Evolutionary conservation across 2,329 filamentous ascomycete species (phyloP).

Genomic region (Dactylellina sp.): DNA sequence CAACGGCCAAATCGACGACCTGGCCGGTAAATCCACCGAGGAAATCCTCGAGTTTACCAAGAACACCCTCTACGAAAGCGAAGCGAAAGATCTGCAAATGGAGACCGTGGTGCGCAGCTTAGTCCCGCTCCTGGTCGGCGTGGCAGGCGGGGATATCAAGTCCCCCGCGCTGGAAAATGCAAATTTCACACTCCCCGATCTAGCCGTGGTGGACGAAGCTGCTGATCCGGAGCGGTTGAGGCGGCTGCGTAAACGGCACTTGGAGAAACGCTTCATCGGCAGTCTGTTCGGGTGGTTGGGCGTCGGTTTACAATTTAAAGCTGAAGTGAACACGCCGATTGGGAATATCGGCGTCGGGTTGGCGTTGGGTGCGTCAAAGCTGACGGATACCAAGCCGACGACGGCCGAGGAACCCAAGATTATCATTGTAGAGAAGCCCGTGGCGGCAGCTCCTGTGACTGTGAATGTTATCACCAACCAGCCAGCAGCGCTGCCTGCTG

Average conservation of each 20-base stretch:
- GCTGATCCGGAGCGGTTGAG: not conserved
- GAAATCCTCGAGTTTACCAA: slow-evolving; percentile 1
- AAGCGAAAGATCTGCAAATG: slow-evolving; percentile 13
- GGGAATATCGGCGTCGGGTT: slow-evolving; percentile 23
- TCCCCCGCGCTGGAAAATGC: slow-evolving; percentile 12
- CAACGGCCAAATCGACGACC: slow-evolving; percentile 3
- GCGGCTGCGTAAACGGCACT: slow-evolving; percentile 3
- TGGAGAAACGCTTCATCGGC: slow-evolving; percentile 32
- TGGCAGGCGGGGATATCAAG: slow-evolving; percentile 15
- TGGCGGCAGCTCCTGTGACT: not conserved
- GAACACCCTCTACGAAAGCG: not conserved
- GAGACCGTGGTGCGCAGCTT: slow-evolving; percentile 16
- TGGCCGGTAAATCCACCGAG: not conserved
- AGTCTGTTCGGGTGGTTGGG: slow-evolving; percentile 12
- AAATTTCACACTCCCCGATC: not conserved
- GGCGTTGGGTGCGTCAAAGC: slow-evolving; percentile 1
- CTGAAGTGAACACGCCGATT: not conserved
- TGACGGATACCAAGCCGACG: not conserved
- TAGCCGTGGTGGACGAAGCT: not conserved
- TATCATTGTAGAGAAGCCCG: not conserved
- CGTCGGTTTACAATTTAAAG: not conserved
- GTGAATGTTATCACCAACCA: slow-evolving; percentile 14
- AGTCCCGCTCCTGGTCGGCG: not conserved
- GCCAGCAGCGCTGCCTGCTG: slow-evolving; percentile 12
- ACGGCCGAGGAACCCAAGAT: slow-evolving; percentile 10